Conservation (phyloP, 768 basidiomycete genomes). For the Mycena metata region DNA sequence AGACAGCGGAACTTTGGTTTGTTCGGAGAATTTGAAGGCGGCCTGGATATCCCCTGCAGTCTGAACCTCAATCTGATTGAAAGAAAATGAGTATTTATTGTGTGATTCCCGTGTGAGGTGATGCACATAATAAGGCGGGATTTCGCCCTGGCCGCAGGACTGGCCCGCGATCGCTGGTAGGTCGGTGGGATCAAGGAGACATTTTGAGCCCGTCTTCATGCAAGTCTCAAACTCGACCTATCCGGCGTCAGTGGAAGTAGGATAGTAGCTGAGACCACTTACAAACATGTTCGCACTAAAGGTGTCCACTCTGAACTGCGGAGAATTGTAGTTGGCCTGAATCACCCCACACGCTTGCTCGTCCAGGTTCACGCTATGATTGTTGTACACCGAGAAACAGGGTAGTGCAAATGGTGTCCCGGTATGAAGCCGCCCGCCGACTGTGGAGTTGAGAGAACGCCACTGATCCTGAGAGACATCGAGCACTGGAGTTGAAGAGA, state of each 20-base stretch:
- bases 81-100: constrained; percentile 24
- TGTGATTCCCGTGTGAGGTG: neutral
- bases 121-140: constrained; percentile 28
- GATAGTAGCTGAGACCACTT: constrained; percentile 28
- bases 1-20: constrained; percentile 39
- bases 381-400: constrained; percentile 23
- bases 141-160: constrained; percentile 29
- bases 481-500: neutral
- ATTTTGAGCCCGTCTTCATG: neutral
- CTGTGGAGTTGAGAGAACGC: constrained; percentile 16
- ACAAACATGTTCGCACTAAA: constrained; percentile 34
- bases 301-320: constrained; percentile 6
- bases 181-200: constrained; percentile 15
- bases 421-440: constrained; percentile 18
- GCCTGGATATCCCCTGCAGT: constrained; percentile 37
- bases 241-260: constrained; percentile 6
- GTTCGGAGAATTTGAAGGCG: constrained; percentile 41
- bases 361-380: neutral
- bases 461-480: constrained; percentile 7
- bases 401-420: constrained; percentile 26
- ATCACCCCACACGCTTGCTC: constrained; percentile 1
- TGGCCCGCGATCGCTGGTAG: neutral
- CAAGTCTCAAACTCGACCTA: constrained; percentile 25
- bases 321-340: constrained; percentile 22
- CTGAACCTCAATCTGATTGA: constrained; percentile 40